Conservation (phyloP, 2,329 filamentous ascomycete species). For the Monilinia aucupariae region DNA sequence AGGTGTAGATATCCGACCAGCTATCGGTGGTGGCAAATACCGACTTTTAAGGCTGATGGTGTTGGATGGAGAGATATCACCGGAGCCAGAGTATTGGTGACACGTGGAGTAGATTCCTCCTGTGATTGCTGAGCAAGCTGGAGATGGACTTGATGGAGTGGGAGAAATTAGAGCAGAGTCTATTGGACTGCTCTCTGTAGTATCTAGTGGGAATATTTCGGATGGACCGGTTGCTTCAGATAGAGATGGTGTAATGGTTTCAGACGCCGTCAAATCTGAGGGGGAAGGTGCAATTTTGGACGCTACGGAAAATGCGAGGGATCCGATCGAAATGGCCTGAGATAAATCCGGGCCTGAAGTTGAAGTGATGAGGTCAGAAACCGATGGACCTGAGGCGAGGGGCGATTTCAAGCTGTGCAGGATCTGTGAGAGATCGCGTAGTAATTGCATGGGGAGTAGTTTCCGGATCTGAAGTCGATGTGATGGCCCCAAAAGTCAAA, state of each 20-base stretch:
- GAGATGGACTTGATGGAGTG: background rate
- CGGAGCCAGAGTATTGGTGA: background rate
- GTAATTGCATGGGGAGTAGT: background rate
- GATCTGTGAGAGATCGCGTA: background rate
- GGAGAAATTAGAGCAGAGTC: background rate
- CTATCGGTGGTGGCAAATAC: background rate
- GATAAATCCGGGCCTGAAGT: background rate
- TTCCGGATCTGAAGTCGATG: background rate
- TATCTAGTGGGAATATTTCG: background rate
- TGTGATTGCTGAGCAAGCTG: background rate
- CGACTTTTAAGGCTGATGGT: background rate
- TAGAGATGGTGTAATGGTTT: background rate
- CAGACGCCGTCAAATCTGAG: background rate
- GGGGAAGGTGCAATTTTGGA: background rate
- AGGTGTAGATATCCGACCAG: slow-evolving; percentile 1
- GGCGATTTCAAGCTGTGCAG: background rate
- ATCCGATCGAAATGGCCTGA: background rate
- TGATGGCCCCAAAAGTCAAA: background rate
- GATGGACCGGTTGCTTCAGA: background rate
- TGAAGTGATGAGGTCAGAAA: background rate
- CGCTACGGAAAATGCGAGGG: background rate
- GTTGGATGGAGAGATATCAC: background rate
- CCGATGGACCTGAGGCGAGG: background rate
- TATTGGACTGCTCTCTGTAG: background rate
- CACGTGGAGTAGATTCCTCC: background rate